Evolutionary conservation across 805 yeast species (phyloP).

Genomic region (Cyberlindnera veronae): DNA sequence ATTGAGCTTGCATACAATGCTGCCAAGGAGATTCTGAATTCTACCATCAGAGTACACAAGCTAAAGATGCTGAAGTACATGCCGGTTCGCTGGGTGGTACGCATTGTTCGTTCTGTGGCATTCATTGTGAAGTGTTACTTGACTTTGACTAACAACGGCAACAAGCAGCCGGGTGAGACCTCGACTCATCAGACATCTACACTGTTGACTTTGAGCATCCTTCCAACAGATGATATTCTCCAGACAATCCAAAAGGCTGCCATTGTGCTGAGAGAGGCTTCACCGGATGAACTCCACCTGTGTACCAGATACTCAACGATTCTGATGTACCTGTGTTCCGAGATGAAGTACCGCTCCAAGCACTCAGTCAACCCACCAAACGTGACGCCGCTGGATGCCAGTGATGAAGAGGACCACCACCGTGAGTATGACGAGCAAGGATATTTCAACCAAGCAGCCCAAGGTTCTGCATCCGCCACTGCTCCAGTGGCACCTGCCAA

Average conservation of each 20-base stretch:
- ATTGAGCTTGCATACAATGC: constrained; percentile 80
- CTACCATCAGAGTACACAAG: constrained; percentile 66
- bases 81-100: constrained; percentile 91
- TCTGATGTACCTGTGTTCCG: constrained; percentile 70
- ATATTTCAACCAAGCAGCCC: background rate
- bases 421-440: background rate
- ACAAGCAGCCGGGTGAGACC: constrained; percentile 32
- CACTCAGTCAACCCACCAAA: constrained; percentile 27
- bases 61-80: constrained; percentile 63
- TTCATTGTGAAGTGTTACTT: constrained; percentile 83
- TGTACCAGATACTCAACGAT: constrained; percentile 78
- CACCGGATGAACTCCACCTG: constrained; percentile 86
- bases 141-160: constrained; percentile 43
- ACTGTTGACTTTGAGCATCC: constrained; percentile 52
- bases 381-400: constrained; percentile 22
- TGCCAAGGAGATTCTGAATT: constrained; percentile 73
- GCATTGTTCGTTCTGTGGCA: constrained; percentile 85
- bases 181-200: constrained; percentile 42
- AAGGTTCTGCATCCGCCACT: background rate
- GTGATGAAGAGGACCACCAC: constrained; percentile 18
- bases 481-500: background rate
- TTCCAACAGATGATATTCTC: constrained; percentile 68
- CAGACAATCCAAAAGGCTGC: constrained; percentile 70
- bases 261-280: constrained; percentile 67
- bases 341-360: constrained; percentile 53